These are phyloP conservation scores for Acacia concinna DNA, from an alignment of 331 rosid genomes.

Conservation along the genomic window DNA sequence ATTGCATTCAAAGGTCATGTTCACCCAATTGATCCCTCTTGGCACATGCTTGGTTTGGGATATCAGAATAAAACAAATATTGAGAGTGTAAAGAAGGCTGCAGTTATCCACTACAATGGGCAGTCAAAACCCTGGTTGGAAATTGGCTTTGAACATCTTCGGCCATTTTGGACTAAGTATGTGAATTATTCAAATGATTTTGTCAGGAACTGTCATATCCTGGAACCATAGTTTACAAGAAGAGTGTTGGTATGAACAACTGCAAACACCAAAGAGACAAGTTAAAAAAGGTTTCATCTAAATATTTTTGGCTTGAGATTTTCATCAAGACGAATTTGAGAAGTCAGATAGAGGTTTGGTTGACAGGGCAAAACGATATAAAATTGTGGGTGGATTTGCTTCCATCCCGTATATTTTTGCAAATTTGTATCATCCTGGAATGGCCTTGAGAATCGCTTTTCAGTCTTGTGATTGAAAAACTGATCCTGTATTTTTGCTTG, in stretches of 20 bases:
- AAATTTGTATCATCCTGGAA: slow-evolving; percentile 41
- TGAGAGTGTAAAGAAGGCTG: slow-evolving; percentile 71
- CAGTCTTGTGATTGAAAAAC: slow-evolving; percentile 61
- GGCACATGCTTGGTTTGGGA: slow-evolving; percentile 99
- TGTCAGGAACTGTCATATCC: slow-evolving; percentile 84
- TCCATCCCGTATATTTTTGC: slow-evolving; percentile 49
- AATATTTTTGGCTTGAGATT: slow-evolving; percentile 51
- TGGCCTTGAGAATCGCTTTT: slow-evolving; percentile 51
- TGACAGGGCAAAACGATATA: slow-evolving; percentile 44
- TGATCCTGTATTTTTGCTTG: slow-evolving; percentile 62
- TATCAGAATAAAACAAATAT: slow-evolving; percentile 77
- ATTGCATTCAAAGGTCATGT: slow-evolving; percentile 93
- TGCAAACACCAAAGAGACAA: slow-evolving; percentile 22
- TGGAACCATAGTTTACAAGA: slow-evolving; percentile 68
- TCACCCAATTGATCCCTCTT: slow-evolving; percentile 77
- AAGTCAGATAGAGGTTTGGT: slow-evolving; percentile 50
- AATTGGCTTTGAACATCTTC: slow-evolving; percentile 95
- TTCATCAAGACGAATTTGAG: slow-evolving; percentile 46
- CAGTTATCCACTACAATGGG: slow-evolving; percentile 97
- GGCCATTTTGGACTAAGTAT: slow-evolving; percentile 93
- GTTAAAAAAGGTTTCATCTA: slow-evolving; percentile 50
- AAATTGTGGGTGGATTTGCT: slow-evolving; percentile 44
- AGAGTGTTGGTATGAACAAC: slow-evolving; percentile 39
- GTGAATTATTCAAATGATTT: slow-evolving; percentile 92
- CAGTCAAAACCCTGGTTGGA: slow-evolving; percentile 97